Percentiles rank a stretch among this genome's conserved stretches.
These are phyloP conservation scores for Calocybe cyanea DNA, from an alignment of 768 basidiomycete genomes.

Conservation along the genomic window DNA sequence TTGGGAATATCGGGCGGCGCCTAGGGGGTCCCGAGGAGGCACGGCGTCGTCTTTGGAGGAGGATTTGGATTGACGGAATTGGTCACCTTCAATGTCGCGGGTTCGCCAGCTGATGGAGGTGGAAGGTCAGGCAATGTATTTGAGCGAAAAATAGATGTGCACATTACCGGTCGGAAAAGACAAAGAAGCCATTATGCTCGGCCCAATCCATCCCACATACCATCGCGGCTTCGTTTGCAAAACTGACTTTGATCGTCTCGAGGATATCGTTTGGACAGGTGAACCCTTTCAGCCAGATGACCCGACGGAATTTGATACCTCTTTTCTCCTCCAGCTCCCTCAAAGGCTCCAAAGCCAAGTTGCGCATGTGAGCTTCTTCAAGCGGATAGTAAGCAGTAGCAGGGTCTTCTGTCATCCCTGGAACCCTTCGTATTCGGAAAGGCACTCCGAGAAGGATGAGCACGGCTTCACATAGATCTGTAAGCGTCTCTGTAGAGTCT, in stretches of 20 bases:
- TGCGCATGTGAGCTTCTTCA: constrained; percentile 93
- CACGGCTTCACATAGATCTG: constrained; percentile 93
- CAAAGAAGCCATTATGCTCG: constrained; percentile 95
- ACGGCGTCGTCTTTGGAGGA: constrained; percentile 87
- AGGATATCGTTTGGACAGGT: constrained; percentile 98
- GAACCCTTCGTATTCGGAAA: constrained; percentile 88
- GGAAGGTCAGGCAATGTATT: background rate
- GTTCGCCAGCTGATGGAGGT: constrained; percentile 77
- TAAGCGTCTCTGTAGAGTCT: constrained; percentile 92
- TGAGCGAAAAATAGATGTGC: background rate
- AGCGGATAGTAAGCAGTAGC: constrained; percentile 89
- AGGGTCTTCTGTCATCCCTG: constrained; percentile 89
- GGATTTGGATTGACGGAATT: constrained; percentile 95
- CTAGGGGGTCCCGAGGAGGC: constrained; percentile 84
- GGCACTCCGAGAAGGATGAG: constrained; percentile 90
- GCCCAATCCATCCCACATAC: constrained; percentile 99
- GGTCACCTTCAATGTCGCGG: constrained; percentile 95
- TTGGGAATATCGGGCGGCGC: constrained; percentile 78
- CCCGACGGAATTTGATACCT: constrained; percentile 80
- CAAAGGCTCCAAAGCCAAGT: constrained; percentile 88
- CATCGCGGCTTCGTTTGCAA: constrained; percentile 92
- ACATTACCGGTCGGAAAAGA: constrained; percentile 88
- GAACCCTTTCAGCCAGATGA: constrained; percentile 98
- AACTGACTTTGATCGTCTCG: constrained; percentile 89
- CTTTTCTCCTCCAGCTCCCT: constrained; percentile 75